A percentile compares a stretch with the other conserved stretches of the same genome.
Conservation (phyloP, 2,329 filamentous ascomycete species). For the Penicillium occitanis region DNA sequence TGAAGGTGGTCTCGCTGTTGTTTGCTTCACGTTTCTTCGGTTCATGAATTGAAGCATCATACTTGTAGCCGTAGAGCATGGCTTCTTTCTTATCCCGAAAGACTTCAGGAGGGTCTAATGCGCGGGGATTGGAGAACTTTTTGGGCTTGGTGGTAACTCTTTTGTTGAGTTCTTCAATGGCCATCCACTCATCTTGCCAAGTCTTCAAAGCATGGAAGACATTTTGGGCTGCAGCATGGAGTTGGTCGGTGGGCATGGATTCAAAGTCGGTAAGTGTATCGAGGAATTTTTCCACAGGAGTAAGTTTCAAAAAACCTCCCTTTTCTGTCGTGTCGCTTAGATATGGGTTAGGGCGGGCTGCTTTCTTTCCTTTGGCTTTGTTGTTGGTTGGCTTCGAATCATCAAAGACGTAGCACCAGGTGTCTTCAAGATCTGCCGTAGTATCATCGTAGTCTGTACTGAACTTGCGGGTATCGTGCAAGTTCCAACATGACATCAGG, state of each 20-base stretch:
- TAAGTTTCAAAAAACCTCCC: conserved; percentile 42
- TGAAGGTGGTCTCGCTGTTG: conserved; percentile 42
- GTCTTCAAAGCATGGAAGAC: conserved; percentile 53
- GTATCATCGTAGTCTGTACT: conserved; percentile 36
- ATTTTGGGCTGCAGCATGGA: conserved; percentile 58
- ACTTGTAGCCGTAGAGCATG: conserved; percentile 60
- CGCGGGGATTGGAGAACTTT: conserved; percentile 51
- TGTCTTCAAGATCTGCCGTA: conserved; percentile 30
- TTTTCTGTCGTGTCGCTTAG: conserved; percentile 30
- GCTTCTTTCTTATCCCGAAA: conserved; percentile 63
- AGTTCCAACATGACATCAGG: conserved; percentile 38
- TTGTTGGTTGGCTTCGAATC: conserved; percentile 34
- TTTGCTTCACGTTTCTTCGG: conserved; percentile 18
- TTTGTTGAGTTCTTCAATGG: conserved; percentile 52
- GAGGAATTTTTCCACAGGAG: conserved; percentile 38
- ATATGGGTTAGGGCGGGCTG: conserved; percentile 37
- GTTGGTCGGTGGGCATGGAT: conserved; percentile 50
- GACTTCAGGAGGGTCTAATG: conserved; percentile 50
- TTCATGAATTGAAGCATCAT: conserved; percentile 42
- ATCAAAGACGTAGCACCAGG: conserved; percentile 37
- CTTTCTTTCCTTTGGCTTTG: conserved; percentile 29
- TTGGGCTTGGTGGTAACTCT: conserved; percentile 50
- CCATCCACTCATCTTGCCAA: conserved; percentile 61
- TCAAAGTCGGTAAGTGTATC: conserved; percentile 39
- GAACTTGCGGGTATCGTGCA: conserved; percentile 38